Base-by-base conservation (phyloP, 148 eudicot species). In the Arbutus unedo region DNA sequence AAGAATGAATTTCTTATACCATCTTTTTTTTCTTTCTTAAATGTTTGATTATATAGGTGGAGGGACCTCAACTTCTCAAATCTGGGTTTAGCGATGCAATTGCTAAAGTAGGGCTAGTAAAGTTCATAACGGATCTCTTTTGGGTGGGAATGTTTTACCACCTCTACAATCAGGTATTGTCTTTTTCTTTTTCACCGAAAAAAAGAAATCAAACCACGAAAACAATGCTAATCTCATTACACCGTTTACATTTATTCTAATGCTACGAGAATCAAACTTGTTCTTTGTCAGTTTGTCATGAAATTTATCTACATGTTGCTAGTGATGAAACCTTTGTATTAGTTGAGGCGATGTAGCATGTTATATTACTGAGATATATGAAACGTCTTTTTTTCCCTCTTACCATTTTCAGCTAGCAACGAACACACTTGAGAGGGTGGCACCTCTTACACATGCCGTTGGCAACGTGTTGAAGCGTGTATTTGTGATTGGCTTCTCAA, bases 101-200 rank as follows among this genome's bases (percentile, higher is more conserved):
- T 88, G 93, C 99, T 49, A 88, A 96, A 92, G 99, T 96, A 78
- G 99, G 99, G 38, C 19, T 93, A 59, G 89, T 94, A 84, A 96
- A 96, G 85, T 94, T 96, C 85, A 19, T 93, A 47, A 62, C 94
- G 13, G 99, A 96, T 86, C 96, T 96, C 71, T 93, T 94, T 85
- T 96, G 97, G 97, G 99, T 94, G 48, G 99, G 99, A 87, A 90
- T 96, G 98, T 96, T 96, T 87, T 96, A 96, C 89, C 99, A 96
- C 74, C 97, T 96, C 85, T 96, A 96, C 89, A 96, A 96, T 87
- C 99, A 96, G 98, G 99, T 94, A 84, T 47, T 1, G 49, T 53
- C 8, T 13, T 25, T 25, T 48, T 31, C 38, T 31, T 31, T 31
- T 31, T 31, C 1, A 31, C 38, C 38, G 38, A 31, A 31, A 31